phyloP scores from a whole-genome alignment of 2,329 filamentous ascomycete species.

The Nothophaeocryptopus gaeumannii region DNA sequence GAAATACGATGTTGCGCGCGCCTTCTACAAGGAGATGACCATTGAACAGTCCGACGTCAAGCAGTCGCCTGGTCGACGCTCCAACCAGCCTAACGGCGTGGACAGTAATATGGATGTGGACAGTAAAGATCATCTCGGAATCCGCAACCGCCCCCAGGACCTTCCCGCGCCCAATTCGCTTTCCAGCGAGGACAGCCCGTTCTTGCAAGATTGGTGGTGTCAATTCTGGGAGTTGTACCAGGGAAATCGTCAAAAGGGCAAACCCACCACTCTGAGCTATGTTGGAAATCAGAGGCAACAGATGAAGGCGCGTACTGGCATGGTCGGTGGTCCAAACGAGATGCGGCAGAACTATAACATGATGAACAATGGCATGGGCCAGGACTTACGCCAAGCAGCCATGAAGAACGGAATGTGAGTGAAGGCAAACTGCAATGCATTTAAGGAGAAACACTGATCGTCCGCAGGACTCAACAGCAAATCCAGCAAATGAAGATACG shows the following conservation, averaged over 20 bases:
- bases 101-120: conserved; percentile 79
- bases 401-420: conserved; percentile 26
- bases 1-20: conserved; percentile 79
- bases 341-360: conserved; percentile 32
- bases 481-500: conserved; percentile 62
- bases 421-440: background rate
- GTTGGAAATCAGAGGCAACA: conserved; percentile 66
- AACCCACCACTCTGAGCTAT: conserved; percentile 34
- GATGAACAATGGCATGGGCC: conserved; percentile 23
- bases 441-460: conserved; percentile 4
- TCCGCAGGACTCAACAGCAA: conserved; percentile 30
- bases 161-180: conserved; percentile 72
- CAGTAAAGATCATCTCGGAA: conserved; percentile 63
- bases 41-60: conserved; percentile 51
- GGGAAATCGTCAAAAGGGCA: conserved; percentile 70
- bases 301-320: conserved; percentile 62
- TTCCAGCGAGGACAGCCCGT: conserved; percentile 67
- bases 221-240: conserved; percentile 96
- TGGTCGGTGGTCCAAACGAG: conserved; percentile 61
- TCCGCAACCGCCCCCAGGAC: conserved; percentile 75
- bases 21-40: conserved; percentile 56
- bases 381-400: conserved; percentile 21
- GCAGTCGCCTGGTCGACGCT: conserved; percentile 57
- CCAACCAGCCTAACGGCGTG: conserved; percentile 62
- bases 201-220: conserved; percentile 96